Evolutionary conservation across 2,329 filamentous ascomycete species (phyloP), one percentile per base, ranked within the genome.

Genomic region (Capronia americana): DNA sequence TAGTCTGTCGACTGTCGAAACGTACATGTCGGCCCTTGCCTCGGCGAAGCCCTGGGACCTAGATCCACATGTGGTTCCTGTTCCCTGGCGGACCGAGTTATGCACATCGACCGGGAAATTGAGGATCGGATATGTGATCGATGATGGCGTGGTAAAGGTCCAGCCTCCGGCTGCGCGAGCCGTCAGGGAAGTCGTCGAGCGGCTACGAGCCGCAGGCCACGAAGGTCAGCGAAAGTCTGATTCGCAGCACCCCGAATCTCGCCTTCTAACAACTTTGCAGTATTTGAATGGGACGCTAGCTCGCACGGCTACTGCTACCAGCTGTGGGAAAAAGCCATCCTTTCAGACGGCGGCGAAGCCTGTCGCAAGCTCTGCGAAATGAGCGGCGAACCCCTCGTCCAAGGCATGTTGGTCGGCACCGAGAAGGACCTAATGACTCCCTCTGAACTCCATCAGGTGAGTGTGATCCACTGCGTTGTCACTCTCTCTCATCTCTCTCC

Each of bases 131-230:
- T 83, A 91, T 32, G 80, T 91, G 75, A 87, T 84, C 83, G 80
- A 89, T 75, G 90, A 91, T 73, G 85, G 84, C 11, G 80, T 87
- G 58, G 88, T 90, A 2, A 80, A 68, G 44, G 89, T 89, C 0
- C 90, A 90, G 58, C 88, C 89, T 2, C 89, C 89, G 0, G 81
- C 91, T 2, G 77, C 80, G 0, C 77, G 75, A 6, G 69, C 86
- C 1, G 74, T 91, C 4, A 74, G 77, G 2, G 74, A 79, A 5
- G 77, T 85, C 0, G 80, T 79, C 0, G 75, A 77, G 14, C 88
- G 75, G 51, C 77, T 89, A 5, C 71, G 77, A 32, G 87, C 2
- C 86, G 87, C 83, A 74, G 84, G 69, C 77, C 84, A 14, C 32
- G 28, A 17, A 14, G 48, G 58, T 61, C 28, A 41, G 38, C 28